Evolutionary conservation across 306 rosid species (phyloP).

Genomic region (Leucaena leucocephala): DNA sequence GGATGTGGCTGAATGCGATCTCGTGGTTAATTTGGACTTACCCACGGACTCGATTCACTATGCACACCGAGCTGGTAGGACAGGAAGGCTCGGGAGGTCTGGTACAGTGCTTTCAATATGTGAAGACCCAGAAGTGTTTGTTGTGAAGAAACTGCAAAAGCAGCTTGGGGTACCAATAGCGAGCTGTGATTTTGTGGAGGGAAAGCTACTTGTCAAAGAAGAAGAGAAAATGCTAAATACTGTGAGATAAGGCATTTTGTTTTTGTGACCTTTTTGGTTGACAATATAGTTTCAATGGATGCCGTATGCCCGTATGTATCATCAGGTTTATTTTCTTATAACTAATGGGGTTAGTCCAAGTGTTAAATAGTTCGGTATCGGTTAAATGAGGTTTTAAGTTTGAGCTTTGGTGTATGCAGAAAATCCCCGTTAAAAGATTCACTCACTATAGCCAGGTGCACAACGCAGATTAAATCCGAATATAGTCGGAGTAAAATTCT

Average conservation of each 20-base stretch:
- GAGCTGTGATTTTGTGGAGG: slow-evolving; percentile 72
- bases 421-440: no score
- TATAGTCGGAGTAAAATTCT: no score
- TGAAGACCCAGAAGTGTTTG: slow-evolving; percentile 86
- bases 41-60: slow-evolving; percentile 91
- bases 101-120: slow-evolving; percentile 85
- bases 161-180: slow-evolving; percentile 72
- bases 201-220: slow-evolving; percentile 60
- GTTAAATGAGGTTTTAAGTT: no score
- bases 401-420: no score
- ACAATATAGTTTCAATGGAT: not conserved
- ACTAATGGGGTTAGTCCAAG: no score
- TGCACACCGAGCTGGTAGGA: slow-evolving; percentile 93
- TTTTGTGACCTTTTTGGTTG: slow-evolving; percentile 25
- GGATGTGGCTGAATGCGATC: slow-evolving; percentile 96
- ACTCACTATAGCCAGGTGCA: no score
- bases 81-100: slow-evolving; percentile 88
- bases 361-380: no score
- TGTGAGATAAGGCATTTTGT: slow-evolving; percentile 30
- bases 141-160: slow-evolving; percentile 83
- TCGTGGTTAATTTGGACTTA: slow-evolving; percentile 85
- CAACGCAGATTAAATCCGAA: no score
- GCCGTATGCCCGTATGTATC: slow-evolving; percentile 25
- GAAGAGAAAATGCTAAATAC: slow-evolving; percentile 44
- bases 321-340: not conserved